These are phyloP conservation scores for Curvularia verruculosa DNA, from an alignment of 2,329 filamentous ascomycete species.

Conservation along the genomic window DNA sequence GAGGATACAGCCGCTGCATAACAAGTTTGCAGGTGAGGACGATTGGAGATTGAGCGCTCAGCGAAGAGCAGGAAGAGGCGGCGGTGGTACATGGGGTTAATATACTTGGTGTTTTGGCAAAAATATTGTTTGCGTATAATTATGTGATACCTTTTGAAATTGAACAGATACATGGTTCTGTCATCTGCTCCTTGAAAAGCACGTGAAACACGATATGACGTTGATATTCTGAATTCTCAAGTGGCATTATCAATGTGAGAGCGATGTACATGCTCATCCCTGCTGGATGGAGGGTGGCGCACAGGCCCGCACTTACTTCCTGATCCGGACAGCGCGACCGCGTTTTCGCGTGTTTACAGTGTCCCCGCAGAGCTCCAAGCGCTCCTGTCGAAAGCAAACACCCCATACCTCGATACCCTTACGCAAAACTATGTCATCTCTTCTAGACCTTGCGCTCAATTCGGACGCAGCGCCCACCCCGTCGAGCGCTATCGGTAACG, in stretches of 20 bases:
- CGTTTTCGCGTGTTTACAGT: conserved; percentile 32
- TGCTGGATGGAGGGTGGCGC: conserved; percentile 3
- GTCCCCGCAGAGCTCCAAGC: conserved; percentile 15
- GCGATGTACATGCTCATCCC: neutral
- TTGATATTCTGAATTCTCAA: neutral
- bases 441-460: conserved; percentile 57
- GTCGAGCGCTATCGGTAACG: conserved; percentile 44
- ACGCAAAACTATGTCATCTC: conserved; percentile 56
- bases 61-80: conserved; percentile 80
- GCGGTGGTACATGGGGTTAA: conserved; percentile 92
- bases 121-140: neutral
- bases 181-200: neutral
- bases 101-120: neutral
- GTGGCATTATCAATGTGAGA: neutral
- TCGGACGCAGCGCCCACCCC: conserved; percentile 54
- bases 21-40: conserved; percentile 88
- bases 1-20: conserved; percentile 92
- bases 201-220: neutral
- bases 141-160: conserved; percentile 4
- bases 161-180: neutral
- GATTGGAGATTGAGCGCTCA: conserved; percentile 95
- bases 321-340: conserved; percentile 29
- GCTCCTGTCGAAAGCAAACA: conserved; percentile 12
- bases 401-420: conserved; percentile 7
- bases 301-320: conserved; percentile 25